These are phyloP conservation scores for Trapa bicornis DNA, from an alignment of 345 rosid species.

Conservation along the genomic window DNA sequence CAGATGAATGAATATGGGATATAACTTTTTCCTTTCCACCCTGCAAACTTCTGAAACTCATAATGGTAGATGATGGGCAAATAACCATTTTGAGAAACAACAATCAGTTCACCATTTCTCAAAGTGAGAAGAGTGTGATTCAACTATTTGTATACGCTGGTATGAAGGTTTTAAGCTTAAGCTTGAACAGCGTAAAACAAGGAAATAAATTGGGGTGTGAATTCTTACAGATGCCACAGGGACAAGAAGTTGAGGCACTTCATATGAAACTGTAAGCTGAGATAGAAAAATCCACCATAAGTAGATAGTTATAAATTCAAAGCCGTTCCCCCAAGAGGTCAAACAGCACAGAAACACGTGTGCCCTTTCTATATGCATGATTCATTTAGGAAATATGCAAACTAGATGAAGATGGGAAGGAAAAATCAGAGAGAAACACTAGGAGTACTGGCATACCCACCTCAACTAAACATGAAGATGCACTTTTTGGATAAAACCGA, in stretches of 20 bases:
- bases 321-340: background rate
- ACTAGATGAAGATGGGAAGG: background rate
- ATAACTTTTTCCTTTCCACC: background rate
- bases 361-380: background rate
- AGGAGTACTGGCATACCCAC: conserved; percentile 28
- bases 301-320: background rate
- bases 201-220: conserved; percentile 5
- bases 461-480: conserved; percentile 60
- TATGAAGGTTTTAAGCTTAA: background rate
- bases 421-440: background rate
- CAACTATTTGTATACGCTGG: background rate
- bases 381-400: background rate
- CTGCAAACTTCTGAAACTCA: background rate
- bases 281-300: conserved; percentile 6
- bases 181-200: background rate
- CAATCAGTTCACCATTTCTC: background rate
- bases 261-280: conserved; percentile 91
- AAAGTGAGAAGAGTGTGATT: background rate
- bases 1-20: background rate
- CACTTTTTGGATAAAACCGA: conserved; percentile 72
- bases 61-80: background rate
- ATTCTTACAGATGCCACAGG: conserved; percentile 76
- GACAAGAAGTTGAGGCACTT: conserved; percentile 64
- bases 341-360: background rate
- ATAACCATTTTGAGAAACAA: background rate